phyloP scores from a whole-genome alignment of 352 stramenopile genomes.

The Globisporangium paddicum region DNA sequence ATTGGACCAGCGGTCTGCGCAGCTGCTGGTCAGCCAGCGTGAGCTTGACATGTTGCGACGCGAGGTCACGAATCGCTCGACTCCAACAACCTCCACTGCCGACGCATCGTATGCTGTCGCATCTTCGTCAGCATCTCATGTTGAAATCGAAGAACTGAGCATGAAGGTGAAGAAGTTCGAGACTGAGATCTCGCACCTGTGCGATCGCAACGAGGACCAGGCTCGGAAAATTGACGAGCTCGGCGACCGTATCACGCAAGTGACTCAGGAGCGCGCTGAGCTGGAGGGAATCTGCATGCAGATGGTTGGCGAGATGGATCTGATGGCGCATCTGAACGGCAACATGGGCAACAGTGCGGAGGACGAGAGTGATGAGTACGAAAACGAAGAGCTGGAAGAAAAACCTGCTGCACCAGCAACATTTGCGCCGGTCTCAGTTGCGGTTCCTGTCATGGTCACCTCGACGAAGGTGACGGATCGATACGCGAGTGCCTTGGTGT shows the following conservation, averaged over 20 bases:
- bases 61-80: slow-evolving; percentile 6
- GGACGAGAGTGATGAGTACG: slow-evolving; percentile 2
- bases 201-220: slow-evolving; percentile 60
- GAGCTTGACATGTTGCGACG: slow-evolving; percentile 43
- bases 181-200: slow-evolving; percentile 34
- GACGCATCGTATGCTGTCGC: neutral
- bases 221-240: slow-evolving; percentile 42
- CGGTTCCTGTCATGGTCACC: neutral
- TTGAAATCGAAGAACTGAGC: slow-evolving; percentile 23
- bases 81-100: neutral
- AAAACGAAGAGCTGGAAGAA: slow-evolving; percentile 20
- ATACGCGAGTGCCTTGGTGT: slow-evolving; percentile 41
- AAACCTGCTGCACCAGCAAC: slow-evolving; percentile 9
- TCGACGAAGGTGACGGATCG: slow-evolving; percentile 36
- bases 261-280: slow-evolving; percentile 46
- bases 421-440: slow-evolving; percentile 6
- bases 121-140: slow-evolving; percentile 13
- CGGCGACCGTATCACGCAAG: slow-evolving; percentile 34
- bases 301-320: slow-evolving; percentile 57
- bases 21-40: slow-evolving; percentile 42
- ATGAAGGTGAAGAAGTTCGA: slow-evolving; percentile 52
- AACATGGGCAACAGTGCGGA: slow-evolving; percentile 7
- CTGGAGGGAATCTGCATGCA: slow-evolving; percentile 52
- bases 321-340: slow-evolving; percentile 9
- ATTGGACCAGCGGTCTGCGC: slow-evolving; percentile 47